Evolutionary conservation across 345 rosid species (phyloP), one percentile per base, ranked within the genome.

Genomic region (Jatropha curcas): DNA sequence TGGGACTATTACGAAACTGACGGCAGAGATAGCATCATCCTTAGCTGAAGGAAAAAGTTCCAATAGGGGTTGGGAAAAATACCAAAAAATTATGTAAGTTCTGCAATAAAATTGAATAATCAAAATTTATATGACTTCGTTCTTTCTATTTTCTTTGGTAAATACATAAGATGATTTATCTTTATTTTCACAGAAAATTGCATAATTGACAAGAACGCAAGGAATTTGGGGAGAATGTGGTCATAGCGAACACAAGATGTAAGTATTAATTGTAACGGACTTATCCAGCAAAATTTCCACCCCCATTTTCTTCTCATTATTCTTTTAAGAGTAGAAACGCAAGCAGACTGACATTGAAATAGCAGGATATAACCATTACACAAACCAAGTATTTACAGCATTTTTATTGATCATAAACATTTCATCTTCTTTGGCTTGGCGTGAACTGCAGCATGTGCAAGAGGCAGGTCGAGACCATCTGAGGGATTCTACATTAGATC

Each of bases 401-500:
- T 46, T 19, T 48, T 16, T 48, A 17, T 48, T 48, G 2, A 48
- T 48, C n/a, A 17, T 30, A 7, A 12, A 14, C 9, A 51, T 24
- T 59, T 20, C 8, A 28, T 57, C 25, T 52, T 33, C 34, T 58
- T 74, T 62, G 59, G n/a, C n/a, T n/a, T 48, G 62, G 58, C n/a
- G 34, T 55, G 70, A 63, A 28, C 59, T 75, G 76, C 91, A 92
- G 94, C 80, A 79, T 31, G 92, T 93, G 67, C 83, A 82, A 78
- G 98, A 93, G 78, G 93, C 97, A 9, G 92, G n/a, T n/a, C 89
- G 37, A 86, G 89, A 41, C 89, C 97, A 73, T 78, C 85, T 1
- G 92, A 91, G 45, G 98, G 98, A 74, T 87, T 91, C 82, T 88
- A 91, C 59, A 89, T 93, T 30, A 87, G 91, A 55, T 91, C 98